Evolutionary conservation across 1,139 yeast species (phyloP).

Genomic region (Diutina siamensis): DNA sequence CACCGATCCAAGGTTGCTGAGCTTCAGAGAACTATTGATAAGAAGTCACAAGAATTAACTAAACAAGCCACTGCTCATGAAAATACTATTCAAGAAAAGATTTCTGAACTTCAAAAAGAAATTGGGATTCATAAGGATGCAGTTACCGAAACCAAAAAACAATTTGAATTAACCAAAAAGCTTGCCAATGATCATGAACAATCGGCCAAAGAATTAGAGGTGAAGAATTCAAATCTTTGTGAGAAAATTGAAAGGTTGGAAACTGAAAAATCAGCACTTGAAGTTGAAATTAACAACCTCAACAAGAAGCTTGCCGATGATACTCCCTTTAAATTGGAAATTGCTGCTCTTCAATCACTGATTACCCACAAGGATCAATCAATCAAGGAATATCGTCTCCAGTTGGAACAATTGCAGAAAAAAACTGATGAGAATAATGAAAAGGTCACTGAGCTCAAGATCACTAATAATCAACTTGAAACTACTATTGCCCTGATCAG

Average conservation of each 20-base stretch:
- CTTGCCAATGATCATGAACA: conserved; percentile 8
- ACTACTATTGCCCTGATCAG: conserved; percentile 20
- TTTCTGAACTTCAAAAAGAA: neutral
- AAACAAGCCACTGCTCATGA: neutral
- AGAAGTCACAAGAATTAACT: conserved; percentile 7
- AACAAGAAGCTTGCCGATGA: conserved; percentile 22
- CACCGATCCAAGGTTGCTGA: neutral
- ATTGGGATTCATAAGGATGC: conserved; percentile 7
- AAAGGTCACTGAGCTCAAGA: conserved; percentile 30
- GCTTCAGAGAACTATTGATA: neutral
- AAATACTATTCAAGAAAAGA: neutral
- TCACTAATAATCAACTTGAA: conserved; percentile 29
- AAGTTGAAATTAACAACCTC: conserved; percentile 19
- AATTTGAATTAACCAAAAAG: conserved; percentile 8
- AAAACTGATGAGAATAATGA: conserved; percentile 22
- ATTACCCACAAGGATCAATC: conserved; percentile 38
- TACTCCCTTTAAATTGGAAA: conserved; percentile 30
- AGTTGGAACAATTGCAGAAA: conserved; percentile 17
- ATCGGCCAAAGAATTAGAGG: neutral
- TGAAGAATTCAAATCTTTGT: conserved; percentile 7
- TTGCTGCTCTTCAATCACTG: conserved; percentile 27
- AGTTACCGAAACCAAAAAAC: conserved; percentile 4
- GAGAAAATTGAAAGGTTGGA: conserved; percentile 11
- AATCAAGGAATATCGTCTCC: conserved; percentile 30
- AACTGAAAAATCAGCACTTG: conserved; percentile 12